phyloP scores from a whole-genome alignment of 768 basidiomycete genomes.

The Phanerochaete carnosa region DNA sequence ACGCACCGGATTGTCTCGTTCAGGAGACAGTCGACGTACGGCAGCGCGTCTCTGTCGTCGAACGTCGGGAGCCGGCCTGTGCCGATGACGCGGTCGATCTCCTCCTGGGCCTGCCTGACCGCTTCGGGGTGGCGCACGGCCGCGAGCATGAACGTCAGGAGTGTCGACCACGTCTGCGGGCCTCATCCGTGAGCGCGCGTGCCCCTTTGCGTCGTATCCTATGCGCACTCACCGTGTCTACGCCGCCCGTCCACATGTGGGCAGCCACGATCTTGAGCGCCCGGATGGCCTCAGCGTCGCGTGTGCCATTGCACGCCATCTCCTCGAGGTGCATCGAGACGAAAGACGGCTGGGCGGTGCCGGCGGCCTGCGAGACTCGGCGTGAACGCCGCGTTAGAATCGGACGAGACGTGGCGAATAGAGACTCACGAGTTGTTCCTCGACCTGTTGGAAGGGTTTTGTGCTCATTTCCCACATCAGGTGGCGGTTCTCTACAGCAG shows the following conservation, averaged over 20 bases:
- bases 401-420: neutral
- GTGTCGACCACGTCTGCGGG: neutral
- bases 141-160: neutral
- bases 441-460: neutral
- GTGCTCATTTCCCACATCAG: neutral
- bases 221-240: neutral
- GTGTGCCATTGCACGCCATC: neutral
- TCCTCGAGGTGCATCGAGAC: neutral
- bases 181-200: neutral
- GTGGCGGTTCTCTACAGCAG: neutral
- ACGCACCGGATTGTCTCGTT: constrained; percentile 11
- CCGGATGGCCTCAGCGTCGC: neutral
- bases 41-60: constrained; percentile 20
- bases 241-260: neutral
- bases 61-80: constrained; percentile 26
- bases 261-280: neutral
- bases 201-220: neutral
- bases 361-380: neutral
- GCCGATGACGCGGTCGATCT: constrained; percentile 24
- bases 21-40: constrained; percentile 25
- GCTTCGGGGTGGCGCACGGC: constrained; percentile 9
- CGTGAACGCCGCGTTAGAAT: neutral
- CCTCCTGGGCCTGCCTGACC: constrained; percentile 22
- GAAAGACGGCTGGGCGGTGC: constrained; percentile 1
- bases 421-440: constrained; percentile 1